These are phyloP conservation scores for Tuber microsphaerosporum DNA, from an alignment of 495 filamentous ascomycete genomes.

Conservation along the genomic window DNA sequence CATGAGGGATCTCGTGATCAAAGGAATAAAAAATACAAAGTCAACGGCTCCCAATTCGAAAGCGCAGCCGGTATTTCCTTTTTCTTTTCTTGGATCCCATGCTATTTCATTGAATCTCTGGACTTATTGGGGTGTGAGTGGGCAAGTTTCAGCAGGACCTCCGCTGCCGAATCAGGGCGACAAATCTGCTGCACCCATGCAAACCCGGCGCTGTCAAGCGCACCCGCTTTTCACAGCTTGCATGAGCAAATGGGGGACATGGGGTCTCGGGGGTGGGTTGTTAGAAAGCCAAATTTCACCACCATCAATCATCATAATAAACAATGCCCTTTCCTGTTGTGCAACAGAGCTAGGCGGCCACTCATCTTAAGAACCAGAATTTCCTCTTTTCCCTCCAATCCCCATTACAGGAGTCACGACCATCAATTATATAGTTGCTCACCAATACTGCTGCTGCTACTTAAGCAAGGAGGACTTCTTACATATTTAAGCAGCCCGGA, in stretches of 20 bases:
- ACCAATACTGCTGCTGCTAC: neutral
- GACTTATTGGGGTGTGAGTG: neutral
- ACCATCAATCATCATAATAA: neutral
- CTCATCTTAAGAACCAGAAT: neutral
- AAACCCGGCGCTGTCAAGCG: neutral
- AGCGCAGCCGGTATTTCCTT: neutral
- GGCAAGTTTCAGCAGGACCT: neutral
- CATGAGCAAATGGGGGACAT: neutral
- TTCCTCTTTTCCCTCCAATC: constrained; percentile 4
- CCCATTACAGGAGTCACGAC: neutral
- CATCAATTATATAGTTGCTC: neutral
- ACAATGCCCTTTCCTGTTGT: neutral
- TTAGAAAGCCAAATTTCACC: neutral
- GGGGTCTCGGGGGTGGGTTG: neutral
- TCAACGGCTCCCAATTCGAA: neutral
- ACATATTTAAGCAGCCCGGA: neutral
- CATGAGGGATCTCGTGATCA: neutral
- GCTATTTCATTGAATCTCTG: neutral
- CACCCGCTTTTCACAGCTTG: neutral
- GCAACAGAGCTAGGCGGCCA: neutral
- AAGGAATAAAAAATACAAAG: neutral
- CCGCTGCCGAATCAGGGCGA: neutral
- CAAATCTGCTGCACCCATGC: neutral
- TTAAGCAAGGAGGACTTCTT: neutral
- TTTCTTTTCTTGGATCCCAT: constrained; percentile 1